Base-by-base conservation (phyloP, 768 basidiomycete species). In the Leucosporidium yakuticum region DNA sequence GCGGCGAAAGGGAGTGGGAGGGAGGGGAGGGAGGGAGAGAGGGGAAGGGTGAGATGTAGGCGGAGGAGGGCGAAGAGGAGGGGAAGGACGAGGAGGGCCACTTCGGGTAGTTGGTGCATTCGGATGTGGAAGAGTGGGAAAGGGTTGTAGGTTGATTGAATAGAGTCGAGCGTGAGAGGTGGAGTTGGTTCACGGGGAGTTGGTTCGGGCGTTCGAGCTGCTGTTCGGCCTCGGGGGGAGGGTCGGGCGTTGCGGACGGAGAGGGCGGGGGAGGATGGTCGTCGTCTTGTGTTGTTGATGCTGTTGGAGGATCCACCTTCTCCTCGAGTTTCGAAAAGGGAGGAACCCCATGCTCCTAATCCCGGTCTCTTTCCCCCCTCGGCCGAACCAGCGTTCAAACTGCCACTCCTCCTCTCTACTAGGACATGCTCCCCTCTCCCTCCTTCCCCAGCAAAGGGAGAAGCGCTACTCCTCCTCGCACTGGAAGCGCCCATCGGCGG, bases 121-220 rank as follows among this genome's bases (percentile, higher is more conserved):
- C 74, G 70, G 61, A 76, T 69, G 63, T 69, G 68, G 57, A 67
- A 69, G 7, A 64, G 60, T 8, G 68, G 56, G 53, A 73, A 73
- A 11, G 71, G 71, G 55, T 64, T 69, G 55, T 53, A 69, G 27
- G 57, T 25, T 0, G 60, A 47, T 2, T 51, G 44, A 31, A 69
- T 66, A 4, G 62, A 62, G 60, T 73, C 71, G 56, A 73, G 21
- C 12, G 68, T 73, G 54, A 73, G 65, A 2, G 71, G 68, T 1
- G 71, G 71, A 0, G 60, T 57, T 15, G 62, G 55, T 12, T 50
- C 58, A 20, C 65, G 55, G 6, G 63, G 55, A 0, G 36, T 17
- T 8, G 49, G 15, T 27, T 55, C 51, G 55, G 39, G 39, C 39
- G 8, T 53, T 21, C 34, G 50, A 0, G 63, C 25, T 27, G 53